phyloP scores from a whole-genome alignment of 805 yeast species.

The Schwanniomyces pseudopolymorphus region DNA sequence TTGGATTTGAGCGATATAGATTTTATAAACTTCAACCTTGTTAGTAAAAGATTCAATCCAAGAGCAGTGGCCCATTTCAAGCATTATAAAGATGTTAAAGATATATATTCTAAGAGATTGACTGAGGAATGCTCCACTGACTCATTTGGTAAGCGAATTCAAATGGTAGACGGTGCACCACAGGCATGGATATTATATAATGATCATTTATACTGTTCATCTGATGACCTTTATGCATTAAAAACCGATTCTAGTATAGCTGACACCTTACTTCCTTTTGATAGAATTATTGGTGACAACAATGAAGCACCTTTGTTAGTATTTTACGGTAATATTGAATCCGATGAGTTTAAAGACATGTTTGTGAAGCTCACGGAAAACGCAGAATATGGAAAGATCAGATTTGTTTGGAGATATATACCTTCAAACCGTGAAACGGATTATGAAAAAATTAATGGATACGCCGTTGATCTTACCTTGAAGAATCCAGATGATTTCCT shows the following conservation, averaged over 20 bases:
- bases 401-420: conserved; percentile 75
- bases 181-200: conserved; percentile 54
- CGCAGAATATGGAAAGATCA: conserved; percentile 62
- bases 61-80: conserved; percentile 63
- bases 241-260: conserved; percentile 47
- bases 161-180: conserved; percentile 15
- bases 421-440: conserved; percentile 25
- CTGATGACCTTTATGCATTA: conserved; percentile 77
- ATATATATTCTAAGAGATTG: conserved; percentile 13
- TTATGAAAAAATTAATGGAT: conserved; percentile 47
- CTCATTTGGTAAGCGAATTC: conserved; percentile 28
- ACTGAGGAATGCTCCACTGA: conserved; percentile 24
- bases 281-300: conserved; percentile 63
- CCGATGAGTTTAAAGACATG: conserved; percentile 53
- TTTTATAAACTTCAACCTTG: conserved; percentile 44
- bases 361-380: conserved; percentile 58
- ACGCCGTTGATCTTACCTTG: conserved; percentile 62
- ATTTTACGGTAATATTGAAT: conserved; percentile 64
- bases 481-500: conserved; percentile 68
- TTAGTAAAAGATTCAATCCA: conserved; percentile 55
- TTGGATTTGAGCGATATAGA: conserved; percentile 12
- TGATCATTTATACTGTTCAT: conserved; percentile 57
- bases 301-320: conserved; percentile 50
- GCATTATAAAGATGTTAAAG: conserved; percentile 36
- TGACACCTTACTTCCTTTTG: conserved; percentile 43